Evolutionary conservation across 257 asterid genomes (phyloP).

Genomic region (Parsonsia alboflavescens): DNA sequence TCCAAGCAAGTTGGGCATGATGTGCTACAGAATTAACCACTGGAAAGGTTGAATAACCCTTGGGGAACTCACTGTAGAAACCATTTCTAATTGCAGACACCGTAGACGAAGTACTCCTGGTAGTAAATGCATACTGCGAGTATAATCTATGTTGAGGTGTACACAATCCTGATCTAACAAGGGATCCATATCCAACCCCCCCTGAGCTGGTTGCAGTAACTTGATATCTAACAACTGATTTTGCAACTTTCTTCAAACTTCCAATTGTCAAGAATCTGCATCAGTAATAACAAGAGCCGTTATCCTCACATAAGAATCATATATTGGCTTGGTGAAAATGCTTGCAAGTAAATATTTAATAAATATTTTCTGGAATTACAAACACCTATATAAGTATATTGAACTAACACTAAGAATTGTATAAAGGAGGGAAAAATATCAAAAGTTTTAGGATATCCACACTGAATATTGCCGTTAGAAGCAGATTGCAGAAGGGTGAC

Average conservation of each 20-base stretch:
- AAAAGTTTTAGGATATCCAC: too few relatives aligned
- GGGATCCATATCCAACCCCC: background rate
- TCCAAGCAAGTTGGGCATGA: slow-evolving; percentile 59
- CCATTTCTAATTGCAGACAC: slow-evolving; percentile 28
- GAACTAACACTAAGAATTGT: background rate
- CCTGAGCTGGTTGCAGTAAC: background rate
- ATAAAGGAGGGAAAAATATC: too few relatives aligned
- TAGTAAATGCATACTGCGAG: slow-evolving; percentile 4
- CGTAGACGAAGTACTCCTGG: slow-evolving; percentile 37
- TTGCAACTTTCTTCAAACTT: slow-evolving; percentile 11
- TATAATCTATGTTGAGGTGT: slow-evolving; percentile 15
- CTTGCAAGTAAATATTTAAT: background rate
- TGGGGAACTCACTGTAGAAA: slow-evolving; percentile 17
- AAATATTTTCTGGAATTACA: background rate
- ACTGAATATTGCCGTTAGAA: too few relatives aligned
- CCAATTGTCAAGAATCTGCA: slow-evolving; percentile 13
- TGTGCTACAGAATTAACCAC: slow-evolving; percentile 37
- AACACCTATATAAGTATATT: background rate
- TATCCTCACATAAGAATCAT: background rate
- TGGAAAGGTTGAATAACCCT: slow-evolving; percentile 35
- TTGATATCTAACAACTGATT: background rate
- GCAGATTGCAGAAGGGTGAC: too few relatives aligned
- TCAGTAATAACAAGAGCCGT: background rate
- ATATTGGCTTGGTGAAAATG: background rate
- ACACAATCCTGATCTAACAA: background rate